phyloP scores from a whole-genome alignment of 495 filamentous ascomycete genomes.

The Penicillium silybi region DNA sequence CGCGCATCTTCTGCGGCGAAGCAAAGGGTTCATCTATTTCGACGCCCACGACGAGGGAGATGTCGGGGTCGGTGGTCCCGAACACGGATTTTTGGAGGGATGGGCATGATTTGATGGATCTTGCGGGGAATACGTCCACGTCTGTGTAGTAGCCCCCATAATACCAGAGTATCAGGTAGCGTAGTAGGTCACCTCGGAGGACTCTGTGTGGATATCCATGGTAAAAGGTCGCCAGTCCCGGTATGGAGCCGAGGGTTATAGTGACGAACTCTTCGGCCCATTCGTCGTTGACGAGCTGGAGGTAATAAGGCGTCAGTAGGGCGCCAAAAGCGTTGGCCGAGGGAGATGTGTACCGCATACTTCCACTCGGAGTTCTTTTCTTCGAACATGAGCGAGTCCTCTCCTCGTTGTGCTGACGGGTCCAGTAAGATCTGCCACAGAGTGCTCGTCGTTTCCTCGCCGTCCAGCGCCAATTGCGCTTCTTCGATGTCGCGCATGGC shows the following conservation, averaged over 20 bases:
- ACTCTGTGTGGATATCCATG: constrained; percentile 34
- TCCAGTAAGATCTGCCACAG: constrained; percentile 37
- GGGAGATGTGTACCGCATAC: constrained; percentile 23
- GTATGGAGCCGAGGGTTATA: constrained; percentile 22
- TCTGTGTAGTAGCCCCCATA: constrained; percentile 52
- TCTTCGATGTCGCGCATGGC: constrained; percentile 27
- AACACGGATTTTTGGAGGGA: constrained; percentile 23
- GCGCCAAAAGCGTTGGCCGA: background rate
- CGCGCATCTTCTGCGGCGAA: constrained; percentile 27
- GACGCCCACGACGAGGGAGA: constrained; percentile 38
- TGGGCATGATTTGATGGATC: constrained; percentile 30
- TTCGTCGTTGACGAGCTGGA: constrained; percentile 26
- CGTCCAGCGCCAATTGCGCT: constrained; percentile 4
- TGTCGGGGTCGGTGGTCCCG: constrained; percentile 11
- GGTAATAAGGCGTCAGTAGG: background rate
- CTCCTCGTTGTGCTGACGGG: constrained; percentile 12
- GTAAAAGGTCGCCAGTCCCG: constrained; percentile 28
- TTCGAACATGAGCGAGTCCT: constrained; percentile 29
- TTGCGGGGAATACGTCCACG: constrained; percentile 37
- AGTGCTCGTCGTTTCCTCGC: constrained; percentile 11
- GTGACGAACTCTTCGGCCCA: constrained; percentile 30
- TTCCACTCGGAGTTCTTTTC: constrained; percentile 29
- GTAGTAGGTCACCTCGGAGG: constrained; percentile 45
- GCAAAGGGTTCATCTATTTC: constrained; percentile 42
- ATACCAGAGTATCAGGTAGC: constrained; percentile 46